phyloP scores from a whole-genome alignment of 2,329 filamentous ascomycete species.

The Xylaria multiplex region DNA sequence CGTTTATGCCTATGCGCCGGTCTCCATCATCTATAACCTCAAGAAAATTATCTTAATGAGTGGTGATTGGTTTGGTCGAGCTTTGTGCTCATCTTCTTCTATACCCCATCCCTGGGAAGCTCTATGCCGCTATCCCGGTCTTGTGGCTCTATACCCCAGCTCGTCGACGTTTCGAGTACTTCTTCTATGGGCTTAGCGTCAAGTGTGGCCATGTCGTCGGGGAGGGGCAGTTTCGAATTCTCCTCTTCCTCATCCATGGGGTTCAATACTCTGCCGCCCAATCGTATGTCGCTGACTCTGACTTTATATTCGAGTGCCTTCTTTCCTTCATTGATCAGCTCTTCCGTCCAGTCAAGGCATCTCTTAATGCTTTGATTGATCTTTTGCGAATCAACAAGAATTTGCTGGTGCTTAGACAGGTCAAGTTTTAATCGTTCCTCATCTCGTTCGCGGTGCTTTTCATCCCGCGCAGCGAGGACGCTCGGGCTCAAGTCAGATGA shows the following conservation, averaged over 20 bases:
- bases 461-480: conserved; percentile 55
- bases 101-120: conserved; percentile 55
- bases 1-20: conserved; percentile 35
- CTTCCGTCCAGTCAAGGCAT: conserved; percentile 89
- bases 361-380: conserved; percentile 94
- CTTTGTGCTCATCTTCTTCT: conserved; percentile 17
- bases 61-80: conserved; percentile 28
- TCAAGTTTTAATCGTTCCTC: conserved; percentile 87
- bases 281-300: conserved; percentile 78
- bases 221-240: conserved; percentile 42
- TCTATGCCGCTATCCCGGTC: conserved; percentile 66
- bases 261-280: conserved; percentile 82
- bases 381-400: conserved; percentile 89
- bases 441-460: conserved; percentile 73
- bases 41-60: conserved; percentile 29
- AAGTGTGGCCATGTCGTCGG: conserved; percentile 43
- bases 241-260: conserved; percentile 64
- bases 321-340: conserved; percentile 86
- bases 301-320: conserved; percentile 88
- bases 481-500: conserved; percentile 55
- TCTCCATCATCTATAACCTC: conserved; percentile 22
- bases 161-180: conserved; percentile 36
- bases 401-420: conserved; percentile 85
- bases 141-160: conserved; percentile 51
- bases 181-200: conserved; percentile 35